Percentiles rank a stretch among this genome's conserved stretches.
These are phyloP conservation scores for Danielia oregonensis DNA, from an alignment of 805 yeast genomes.

Conservation along the genomic window DNA sequence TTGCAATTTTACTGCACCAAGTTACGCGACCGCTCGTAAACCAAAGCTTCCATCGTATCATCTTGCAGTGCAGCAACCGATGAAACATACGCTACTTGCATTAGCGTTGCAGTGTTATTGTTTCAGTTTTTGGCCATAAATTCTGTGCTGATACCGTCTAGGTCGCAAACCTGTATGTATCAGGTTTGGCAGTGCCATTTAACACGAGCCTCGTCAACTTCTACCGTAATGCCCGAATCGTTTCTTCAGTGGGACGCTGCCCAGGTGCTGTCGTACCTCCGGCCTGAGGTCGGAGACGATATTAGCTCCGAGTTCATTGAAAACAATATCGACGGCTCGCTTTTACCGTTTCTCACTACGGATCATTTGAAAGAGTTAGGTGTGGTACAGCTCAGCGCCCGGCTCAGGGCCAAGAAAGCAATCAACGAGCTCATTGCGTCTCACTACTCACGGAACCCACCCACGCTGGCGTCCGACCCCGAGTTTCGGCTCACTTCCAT, in stretches of 20 bases:
- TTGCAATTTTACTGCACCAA: too few relatives aligned
- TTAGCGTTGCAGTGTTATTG: too few relatives aligned
- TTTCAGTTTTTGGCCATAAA: too few relatives aligned
- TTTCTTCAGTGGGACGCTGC: constrained; percentile 45
- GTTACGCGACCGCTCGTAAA: too few relatives aligned
- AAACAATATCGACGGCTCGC: constrained; percentile 69
- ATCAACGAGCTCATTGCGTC: constrained; percentile 50
- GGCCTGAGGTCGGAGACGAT: constrained; percentile 21
- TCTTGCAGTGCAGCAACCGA: too few relatives aligned
- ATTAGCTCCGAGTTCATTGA: constrained; percentile 38
- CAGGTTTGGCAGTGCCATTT: too few relatives aligned
- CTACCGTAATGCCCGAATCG: constrained; percentile 22
- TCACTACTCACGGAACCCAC: constrained; percentile 22
- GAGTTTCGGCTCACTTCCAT: constrained; percentile 26
- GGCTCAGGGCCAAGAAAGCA: constrained; percentile 58
- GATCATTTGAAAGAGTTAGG: constrained; percentile 76
- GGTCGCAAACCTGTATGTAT: too few relatives aligned
- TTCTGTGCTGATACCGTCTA: too few relatives aligned
- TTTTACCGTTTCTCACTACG: constrained; percentile 63
- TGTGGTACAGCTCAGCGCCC: constrained; percentile 45
- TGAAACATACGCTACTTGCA: too few relatives aligned
- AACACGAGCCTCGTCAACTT: too few relatives aligned
- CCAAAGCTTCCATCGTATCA: too few relatives aligned
- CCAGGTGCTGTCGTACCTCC: constrained; percentile 37
- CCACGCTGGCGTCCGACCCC: constrained; percentile 26